Evolutionary conservation across 352 stramenopile genomes (phyloP).

Genomic region (Phytophthora pinifolia): DNA sequence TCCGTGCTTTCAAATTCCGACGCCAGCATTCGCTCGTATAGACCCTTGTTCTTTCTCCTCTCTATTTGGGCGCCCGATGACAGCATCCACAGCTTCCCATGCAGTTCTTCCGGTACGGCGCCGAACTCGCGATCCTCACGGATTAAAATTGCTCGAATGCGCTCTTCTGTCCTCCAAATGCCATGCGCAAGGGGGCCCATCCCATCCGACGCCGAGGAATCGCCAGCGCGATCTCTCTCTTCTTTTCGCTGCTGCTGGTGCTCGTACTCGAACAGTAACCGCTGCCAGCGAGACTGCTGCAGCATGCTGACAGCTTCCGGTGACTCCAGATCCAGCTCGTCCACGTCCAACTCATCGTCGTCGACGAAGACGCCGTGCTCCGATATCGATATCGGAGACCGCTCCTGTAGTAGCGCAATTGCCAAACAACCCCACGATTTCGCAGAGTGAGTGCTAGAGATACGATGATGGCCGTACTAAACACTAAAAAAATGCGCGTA

Average conservation of each 20-base stretch:
- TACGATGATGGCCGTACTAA: constrained; percentile 5
- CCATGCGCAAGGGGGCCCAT: constrained; percentile 68
- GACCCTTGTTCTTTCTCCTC: constrained; percentile 57
- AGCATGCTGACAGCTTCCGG: constrained; percentile 46
- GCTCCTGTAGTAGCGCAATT: constrained; percentile 31
- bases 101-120: constrained; percentile 59
- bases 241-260: constrained; percentile 60
- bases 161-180: constrained; percentile 83
- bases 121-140: constrained; percentile 57
- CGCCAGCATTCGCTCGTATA: constrained; percentile 53
- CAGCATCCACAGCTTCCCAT: constrained; percentile 84
- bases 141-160: constrained; percentile 67
- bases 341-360: constrained; percentile 30
- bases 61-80: constrained; percentile 68
- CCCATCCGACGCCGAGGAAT: constrained; percentile 43
- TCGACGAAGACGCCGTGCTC: constrained; percentile 45
- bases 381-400: constrained; percentile 46
- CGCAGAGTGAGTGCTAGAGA: constrained; percentile 5
- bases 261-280: constrained; percentile 67
- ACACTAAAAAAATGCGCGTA: constrained; percentile 18
- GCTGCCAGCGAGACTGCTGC: constrained; percentile 63
- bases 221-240: constrained; percentile 28
- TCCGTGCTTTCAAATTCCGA: constrained; percentile 66
- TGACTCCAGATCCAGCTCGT: constrained; percentile 45
- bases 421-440: constrained; percentile 2